phyloP scores from a whole-genome alignment of 768 basidiomycete species.

The Serendipita vermifera region DNA sequence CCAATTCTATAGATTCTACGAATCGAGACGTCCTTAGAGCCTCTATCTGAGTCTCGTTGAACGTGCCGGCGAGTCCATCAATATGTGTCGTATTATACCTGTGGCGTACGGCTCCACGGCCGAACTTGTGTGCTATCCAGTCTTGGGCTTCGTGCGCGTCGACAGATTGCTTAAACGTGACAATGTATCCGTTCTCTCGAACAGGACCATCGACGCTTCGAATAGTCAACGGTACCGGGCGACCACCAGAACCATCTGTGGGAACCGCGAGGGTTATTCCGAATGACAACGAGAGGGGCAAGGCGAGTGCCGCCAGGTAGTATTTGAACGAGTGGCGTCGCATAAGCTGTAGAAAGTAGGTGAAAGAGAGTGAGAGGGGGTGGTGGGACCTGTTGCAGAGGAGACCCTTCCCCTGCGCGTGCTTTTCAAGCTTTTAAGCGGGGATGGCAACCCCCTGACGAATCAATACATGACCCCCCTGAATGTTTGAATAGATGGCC shows the following conservation, averaged over 20 bases:
- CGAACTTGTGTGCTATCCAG: background rate
- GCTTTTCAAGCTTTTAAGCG: too few relatives aligned
- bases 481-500: too few relatives aligned
- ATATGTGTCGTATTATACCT: background rate
- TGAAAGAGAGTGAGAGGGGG: background rate
- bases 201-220: conserved; percentile 3
- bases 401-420: too few relatives aligned
- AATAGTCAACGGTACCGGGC: too few relatives aligned
- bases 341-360: background rate
- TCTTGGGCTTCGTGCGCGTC: background rate
- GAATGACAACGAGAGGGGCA: background rate
- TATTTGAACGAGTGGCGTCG: background rate
- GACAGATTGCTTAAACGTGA: background rate
- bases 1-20: background rate
- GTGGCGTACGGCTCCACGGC: background rate
- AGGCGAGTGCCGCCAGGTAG: background rate
- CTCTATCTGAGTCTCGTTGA: background rate
- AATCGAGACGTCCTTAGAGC: background rate
- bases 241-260: too few relatives aligned
- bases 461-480: too few relatives aligned
- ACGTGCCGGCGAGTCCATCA: background rate
- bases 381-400: too few relatives aligned
- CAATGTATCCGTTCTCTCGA: background rate
- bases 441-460: too few relatives aligned
- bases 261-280: too few relatives aligned